Evolutionary conservation across 139 green algal species (phyloP).

Genomic region (Asterochloris erici): DNA sequence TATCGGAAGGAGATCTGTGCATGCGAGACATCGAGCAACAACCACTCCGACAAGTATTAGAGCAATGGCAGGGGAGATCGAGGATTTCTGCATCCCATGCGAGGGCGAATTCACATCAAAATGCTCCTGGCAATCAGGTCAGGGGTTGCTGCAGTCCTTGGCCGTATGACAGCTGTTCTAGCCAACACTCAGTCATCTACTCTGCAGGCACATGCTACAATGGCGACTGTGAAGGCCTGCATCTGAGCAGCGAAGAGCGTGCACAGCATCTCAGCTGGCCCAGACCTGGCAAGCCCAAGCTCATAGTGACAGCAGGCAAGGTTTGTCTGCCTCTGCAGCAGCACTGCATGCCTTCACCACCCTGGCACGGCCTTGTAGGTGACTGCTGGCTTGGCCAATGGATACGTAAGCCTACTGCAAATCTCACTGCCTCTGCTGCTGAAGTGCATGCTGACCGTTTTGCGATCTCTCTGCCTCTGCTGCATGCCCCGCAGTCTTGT

Average conservation of each 20-base stretch:
- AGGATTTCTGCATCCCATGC: slow-evolving; percentile 16
- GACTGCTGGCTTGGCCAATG: too few species aligned
- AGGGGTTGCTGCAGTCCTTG: background rate
- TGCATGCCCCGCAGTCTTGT: too few species aligned
- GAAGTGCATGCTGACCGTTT: too few species aligned
- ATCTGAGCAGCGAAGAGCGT: background rate
- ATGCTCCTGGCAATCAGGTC: slow-evolving; percentile 22
- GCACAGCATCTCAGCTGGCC: background rate
- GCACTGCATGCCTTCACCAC: slow-evolving; percentile 31
- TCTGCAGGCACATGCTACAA: slow-evolving; percentile 14
- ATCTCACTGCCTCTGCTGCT: too few species aligned
- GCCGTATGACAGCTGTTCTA: background rate
- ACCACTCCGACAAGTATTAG: background rate
- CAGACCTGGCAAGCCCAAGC: background rate
- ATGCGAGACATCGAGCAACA: background rate
- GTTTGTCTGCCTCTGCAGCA: slow-evolving; percentile 6
- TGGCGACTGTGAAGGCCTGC: slow-evolving; percentile 23
- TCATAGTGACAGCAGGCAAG: slow-evolving; percentile 24
- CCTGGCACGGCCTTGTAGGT: too few species aligned
- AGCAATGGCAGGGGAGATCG: background rate
- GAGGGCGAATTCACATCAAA: slow-evolving; percentile 2
- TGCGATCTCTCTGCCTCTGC: too few species aligned
- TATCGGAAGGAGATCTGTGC: too few species aligned
- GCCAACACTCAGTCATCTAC: background rate
- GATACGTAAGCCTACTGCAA: too few species aligned